phyloP scores from a whole-genome alignment of 23 red algal species.

The Gracilaria gracilis region DNA sequence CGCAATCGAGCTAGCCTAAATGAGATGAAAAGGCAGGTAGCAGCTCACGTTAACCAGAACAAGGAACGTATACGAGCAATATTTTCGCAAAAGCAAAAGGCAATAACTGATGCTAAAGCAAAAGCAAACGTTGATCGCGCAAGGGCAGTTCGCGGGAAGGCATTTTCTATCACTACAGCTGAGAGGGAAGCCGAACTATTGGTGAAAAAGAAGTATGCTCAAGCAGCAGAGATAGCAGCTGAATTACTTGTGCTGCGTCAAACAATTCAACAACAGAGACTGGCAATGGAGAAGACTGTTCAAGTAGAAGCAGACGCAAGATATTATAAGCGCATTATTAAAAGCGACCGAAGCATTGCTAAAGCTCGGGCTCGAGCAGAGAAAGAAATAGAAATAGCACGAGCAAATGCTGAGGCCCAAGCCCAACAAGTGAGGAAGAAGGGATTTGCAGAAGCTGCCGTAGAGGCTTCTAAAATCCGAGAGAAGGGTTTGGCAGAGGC shows the following conservation, averaged over 20 bases:
- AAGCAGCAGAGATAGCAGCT: conserved; percentile 33
- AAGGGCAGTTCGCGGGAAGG: conserved; percentile 27
- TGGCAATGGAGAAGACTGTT: conserved; percentile 41
- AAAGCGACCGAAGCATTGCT: not conserved
- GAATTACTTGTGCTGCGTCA: conserved; percentile 6
- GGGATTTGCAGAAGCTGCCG: conserved; percentile 45
- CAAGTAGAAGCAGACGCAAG: conserved; percentile 59
- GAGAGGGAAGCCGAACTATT: conserved; percentile 48
- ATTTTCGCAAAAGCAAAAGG: conserved; percentile 1
- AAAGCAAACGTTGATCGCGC: conserved; percentile 10
- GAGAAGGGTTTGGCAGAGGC: conserved; percentile 55
- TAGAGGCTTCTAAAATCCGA: conserved; percentile 30
- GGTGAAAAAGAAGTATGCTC: conserved; percentile 30
- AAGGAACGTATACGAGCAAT: conserved; percentile 1
- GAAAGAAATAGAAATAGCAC: conserved; percentile 10
- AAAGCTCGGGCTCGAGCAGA: conserved; percentile 32
- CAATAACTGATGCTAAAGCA: conserved; percentile 3
- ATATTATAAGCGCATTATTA: conserved; percentile 18
- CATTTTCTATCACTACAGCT: conserved; percentile 20
- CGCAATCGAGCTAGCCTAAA: conserved; percentile 9
- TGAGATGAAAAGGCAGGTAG: not conserved
- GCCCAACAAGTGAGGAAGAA: conserved; percentile 19
- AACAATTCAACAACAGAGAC: conserved; percentile 19
- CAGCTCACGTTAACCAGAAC: conserved; percentile 59
- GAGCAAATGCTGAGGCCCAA: conserved; percentile 22